Conservation (phyloP, 139 green algal genomes). For the Pedinophyceae sp. region DNA sequence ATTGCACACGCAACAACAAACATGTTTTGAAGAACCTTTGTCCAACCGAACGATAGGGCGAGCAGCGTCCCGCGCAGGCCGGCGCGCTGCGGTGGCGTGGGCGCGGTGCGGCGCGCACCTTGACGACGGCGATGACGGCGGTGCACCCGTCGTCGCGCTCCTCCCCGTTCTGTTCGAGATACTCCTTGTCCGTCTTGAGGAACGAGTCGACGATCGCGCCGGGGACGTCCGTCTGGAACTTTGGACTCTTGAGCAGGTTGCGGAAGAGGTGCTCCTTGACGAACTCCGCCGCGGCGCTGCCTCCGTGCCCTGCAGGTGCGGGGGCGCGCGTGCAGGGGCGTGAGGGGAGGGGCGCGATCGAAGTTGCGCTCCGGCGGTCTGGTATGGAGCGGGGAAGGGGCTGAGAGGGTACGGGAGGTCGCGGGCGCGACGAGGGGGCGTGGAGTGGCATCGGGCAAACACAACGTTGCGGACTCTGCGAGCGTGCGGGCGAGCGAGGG, state of each 20-base stretch:
- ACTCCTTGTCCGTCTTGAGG: conserved; percentile 57
- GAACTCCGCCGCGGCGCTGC: conserved; percentile 64
- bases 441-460: background rate
- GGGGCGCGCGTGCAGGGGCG: no score
- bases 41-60: no score
- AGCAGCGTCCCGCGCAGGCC: no score
- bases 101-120: conserved; percentile 38
- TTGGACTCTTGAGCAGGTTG: conserved; percentile 52
- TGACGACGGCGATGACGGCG: conserved; percentile 28
- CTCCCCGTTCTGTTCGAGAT: conserved; percentile 8
- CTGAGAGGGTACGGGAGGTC: background rate
- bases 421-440: background rate
- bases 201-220: conserved; percentile 45
- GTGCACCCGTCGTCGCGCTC: conserved; percentile 22
- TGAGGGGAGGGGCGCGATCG: no score
- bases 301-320: conserved; percentile 72
- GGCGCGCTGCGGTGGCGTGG: no score
- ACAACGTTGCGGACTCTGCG: background rate
- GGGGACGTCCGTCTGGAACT: conserved; percentile 41
- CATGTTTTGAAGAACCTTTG: no score
- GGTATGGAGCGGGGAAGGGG: background rate
- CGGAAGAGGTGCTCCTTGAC: conserved; percentile 67
- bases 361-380: background rate
- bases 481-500: background rate
- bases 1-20: no score